A percentile compares a stretch with the other conserved stretches of the same genome.
phyloP scores from a whole-genome alignment of 2,329 filamentous ascomycete species.

The Beauveria medogensis region DNA sequence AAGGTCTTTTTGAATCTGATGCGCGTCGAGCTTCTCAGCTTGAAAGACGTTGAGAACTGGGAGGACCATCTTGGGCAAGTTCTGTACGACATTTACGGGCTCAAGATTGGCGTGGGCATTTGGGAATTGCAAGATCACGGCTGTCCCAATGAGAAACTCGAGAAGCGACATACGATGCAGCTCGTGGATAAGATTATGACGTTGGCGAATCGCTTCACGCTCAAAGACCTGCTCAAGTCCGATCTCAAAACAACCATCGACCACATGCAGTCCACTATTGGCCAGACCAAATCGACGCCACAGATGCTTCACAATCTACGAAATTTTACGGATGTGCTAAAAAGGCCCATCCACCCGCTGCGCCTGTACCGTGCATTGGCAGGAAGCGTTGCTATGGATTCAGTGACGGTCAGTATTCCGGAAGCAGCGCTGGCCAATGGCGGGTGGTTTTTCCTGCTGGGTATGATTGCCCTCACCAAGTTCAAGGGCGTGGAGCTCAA shows the following conservation, averaged over 20 bases:
- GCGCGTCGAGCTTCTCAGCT: conserved; percentile 72
- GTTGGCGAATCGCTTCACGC: conserved; percentile 73
- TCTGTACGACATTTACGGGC: conserved; percentile 72
- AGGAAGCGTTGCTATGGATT: conserved; percentile 67
- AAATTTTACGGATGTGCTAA: conserved; percentile 73
- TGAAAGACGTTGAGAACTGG: conserved; percentile 70
- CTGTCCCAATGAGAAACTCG: conserved; percentile 68
- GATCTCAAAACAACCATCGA: conserved; percentile 87
- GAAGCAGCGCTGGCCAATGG: conserved; percentile 68
- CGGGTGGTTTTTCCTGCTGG: conserved; percentile 88
- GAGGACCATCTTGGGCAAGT: conserved; percentile 83
- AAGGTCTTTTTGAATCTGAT: conserved; percentile 85
- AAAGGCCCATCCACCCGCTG: conserved; percentile 74
- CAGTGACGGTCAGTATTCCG: conserved; percentile 57
- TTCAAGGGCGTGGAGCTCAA: conserved; percentile 64
- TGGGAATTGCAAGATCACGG: conserved; percentile 70
- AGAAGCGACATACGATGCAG: conserved; percentile 70
- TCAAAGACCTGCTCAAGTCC: conserved; percentile 87
- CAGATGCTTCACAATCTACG: conserved; percentile 82
- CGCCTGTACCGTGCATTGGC: conserved; percentile 72
- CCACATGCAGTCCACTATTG: conserved; percentile 82
- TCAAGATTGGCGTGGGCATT: conserved; percentile 63
- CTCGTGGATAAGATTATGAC: conserved; percentile 77
- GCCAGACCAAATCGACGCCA: conserved; percentile 66
- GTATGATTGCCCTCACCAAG: conserved; percentile 79